Percentiles rank a stretch among this genome's conserved stretches.
Conservation (phyloP, 345 rosid genomes). For the Euphorbia tirucalli region DNA sequence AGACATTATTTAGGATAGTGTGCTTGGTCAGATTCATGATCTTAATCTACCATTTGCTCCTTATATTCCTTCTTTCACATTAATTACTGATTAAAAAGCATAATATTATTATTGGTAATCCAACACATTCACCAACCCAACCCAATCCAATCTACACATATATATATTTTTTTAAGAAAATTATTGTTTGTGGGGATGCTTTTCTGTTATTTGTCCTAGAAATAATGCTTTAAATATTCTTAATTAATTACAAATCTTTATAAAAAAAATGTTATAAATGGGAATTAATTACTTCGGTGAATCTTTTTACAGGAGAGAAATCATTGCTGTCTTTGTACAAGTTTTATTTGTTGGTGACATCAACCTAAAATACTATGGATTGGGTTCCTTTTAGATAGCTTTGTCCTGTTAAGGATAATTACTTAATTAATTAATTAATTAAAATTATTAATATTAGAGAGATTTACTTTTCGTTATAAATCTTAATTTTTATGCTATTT, state of each 20-base stretch:
- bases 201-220: not conserved
- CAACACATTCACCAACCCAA: conserved; percentile 16
- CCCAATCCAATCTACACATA: not conserved
- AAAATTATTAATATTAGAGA: not conserved
- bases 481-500: not conserved
- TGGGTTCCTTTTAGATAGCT: not conserved
- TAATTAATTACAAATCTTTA: not conserved
- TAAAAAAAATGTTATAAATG: too few species aligned
- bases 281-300: too few species aligned
- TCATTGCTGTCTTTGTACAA: too few species aligned
- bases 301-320: too few species aligned
- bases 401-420: too few species aligned
- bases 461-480: too few species aligned
- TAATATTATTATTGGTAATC: conserved; percentile 21
- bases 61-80: not conserved
- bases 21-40: conserved; percentile 21
- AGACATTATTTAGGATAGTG: conserved; percentile 11
- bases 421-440: too few species aligned
- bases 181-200: too few species aligned
- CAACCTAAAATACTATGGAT: too few species aligned
- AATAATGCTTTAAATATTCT: not conserved
- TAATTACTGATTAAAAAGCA: not conserved
- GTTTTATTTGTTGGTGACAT: not conserved
- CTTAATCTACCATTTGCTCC: not conserved
- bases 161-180: too few species aligned